These are phyloP conservation scores for Ceratobasidium sp. DNA, from an alignment of 1,284 basidiomycete species.

Conservation along the genomic window DNA sequence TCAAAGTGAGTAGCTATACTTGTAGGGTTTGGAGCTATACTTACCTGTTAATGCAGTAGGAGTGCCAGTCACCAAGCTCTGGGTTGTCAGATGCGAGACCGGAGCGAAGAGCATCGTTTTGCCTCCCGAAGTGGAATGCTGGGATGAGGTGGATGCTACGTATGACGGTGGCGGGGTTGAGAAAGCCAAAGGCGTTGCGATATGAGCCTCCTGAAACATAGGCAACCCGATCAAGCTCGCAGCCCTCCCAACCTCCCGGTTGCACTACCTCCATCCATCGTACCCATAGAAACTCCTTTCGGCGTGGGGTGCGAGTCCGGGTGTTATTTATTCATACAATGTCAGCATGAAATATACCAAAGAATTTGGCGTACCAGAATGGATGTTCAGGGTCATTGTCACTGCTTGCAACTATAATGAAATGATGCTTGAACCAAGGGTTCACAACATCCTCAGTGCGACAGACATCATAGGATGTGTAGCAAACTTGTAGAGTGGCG, in stretches of 20 bases:
- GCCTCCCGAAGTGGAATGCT: slow-evolving; percentile 44
- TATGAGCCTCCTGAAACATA: neutral
- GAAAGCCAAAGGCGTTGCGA: slow-evolving; percentile 51
- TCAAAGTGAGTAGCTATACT: neutral
- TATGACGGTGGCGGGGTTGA: slow-evolving; percentile 52
- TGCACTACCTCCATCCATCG: slow-evolving; percentile 32
- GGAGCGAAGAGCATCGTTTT: too few relatives aligned
- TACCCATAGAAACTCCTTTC: slow-evolving; percentile 54
- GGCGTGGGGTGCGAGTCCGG: too few relatives aligned
- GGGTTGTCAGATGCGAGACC: neutral
- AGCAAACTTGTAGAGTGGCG: too few relatives aligned
- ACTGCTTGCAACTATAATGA: too few relatives aligned
- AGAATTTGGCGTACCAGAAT: too few relatives aligned
- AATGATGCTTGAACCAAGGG: too few relatives aligned
- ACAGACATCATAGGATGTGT: too few relatives aligned
- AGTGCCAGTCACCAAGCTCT: neutral
- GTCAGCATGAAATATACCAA: too few relatives aligned
- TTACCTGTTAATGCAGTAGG: neutral
- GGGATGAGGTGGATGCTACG: slow-evolving; percentile 53
- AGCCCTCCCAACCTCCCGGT: neutral
- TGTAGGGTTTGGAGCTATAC: neutral
- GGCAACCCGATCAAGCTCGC: neutral
- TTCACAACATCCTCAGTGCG: too few relatives aligned
- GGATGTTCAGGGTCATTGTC: too few relatives aligned
- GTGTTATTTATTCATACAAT: too few relatives aligned